phyloP scores from a whole-genome alignment of 495 filamentous ascomycete species.

The Lasiosphaeria hispida region DNA sequence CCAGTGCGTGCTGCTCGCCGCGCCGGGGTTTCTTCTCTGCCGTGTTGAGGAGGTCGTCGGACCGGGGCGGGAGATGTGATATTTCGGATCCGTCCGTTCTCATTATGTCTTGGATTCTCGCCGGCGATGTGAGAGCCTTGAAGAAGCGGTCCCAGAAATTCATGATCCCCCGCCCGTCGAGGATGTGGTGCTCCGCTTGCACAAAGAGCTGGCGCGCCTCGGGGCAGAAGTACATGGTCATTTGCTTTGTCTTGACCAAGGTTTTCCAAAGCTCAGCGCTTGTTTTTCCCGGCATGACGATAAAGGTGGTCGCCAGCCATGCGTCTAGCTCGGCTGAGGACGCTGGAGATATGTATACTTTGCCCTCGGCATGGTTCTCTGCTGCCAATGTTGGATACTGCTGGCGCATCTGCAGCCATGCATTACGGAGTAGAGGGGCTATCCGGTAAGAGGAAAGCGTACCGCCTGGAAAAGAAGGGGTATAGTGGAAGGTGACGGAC shows the following conservation, averaged over 20 bases:
- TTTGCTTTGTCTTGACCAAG: conserved; percentile 10
- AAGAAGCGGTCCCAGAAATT: conserved; percentile 9
- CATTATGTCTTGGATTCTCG: neutral
- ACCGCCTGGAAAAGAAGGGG: neutral
- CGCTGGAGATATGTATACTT: conserved; percentile 1
- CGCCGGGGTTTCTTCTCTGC: neutral
- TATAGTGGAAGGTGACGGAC: conserved; percentile 4
- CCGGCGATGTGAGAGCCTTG: conserved; percentile 1
- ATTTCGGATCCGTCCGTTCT: neutral
- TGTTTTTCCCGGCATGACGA: conserved; percentile 1
- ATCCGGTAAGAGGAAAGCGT: neutral
- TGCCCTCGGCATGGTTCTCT: conserved; percentile 5
- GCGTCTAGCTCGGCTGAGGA: conserved; percentile 7
- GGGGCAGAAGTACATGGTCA: conserved; percentile 8
- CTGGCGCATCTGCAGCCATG: conserved; percentile 10
- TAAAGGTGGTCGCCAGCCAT: conserved; percentile 7
- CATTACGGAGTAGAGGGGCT: conserved; percentile 2
- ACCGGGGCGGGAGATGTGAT: conserved; percentile 2
- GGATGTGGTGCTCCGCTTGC: conserved; percentile 6
- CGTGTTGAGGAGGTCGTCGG: conserved; percentile 5
- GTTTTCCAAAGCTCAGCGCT: neutral
- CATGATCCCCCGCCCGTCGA: conserved; percentile 6
- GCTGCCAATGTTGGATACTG: conserved; percentile 9
- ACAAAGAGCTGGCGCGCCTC: conserved; percentile 5
- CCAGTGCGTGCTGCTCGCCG: neutral